phyloP scores from a whole-genome alignment of 1,284 basidiomycete genomes.

The Trametes sp. region DNA sequence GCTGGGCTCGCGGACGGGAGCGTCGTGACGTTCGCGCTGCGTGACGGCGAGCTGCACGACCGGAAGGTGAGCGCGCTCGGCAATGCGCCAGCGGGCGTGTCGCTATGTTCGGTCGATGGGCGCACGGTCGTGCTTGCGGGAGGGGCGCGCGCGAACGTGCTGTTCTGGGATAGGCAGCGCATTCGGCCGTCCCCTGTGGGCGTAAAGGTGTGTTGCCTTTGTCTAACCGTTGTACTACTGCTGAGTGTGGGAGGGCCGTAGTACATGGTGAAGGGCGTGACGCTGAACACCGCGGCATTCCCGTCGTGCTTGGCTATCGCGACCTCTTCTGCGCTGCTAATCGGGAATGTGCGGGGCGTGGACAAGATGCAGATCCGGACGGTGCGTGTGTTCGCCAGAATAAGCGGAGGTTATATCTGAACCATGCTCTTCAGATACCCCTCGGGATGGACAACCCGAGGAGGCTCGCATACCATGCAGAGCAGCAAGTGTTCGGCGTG shows the following conservation, averaged over 20 bases:
- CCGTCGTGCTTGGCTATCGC: constrained; percentile 66
- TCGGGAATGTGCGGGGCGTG: constrained; percentile 73
- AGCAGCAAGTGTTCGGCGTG: constrained; percentile 67
- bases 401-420: too few relatives aligned
- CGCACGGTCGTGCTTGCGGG: constrained; percentile 67
- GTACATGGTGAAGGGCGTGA: constrained; percentile 67
- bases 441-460: constrained; percentile 74
- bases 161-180: constrained; percentile 73
- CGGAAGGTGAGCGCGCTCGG: constrained; percentile 75
- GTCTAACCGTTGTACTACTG: background rate
- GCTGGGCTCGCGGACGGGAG: constrained; percentile 85
- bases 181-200: constrained; percentile 76
- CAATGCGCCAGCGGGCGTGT: constrained; percentile 67
- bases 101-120: constrained; percentile 57
- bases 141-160: constrained; percentile 66
- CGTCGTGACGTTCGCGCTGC: constrained; percentile 66
- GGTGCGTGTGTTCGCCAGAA: constrained; percentile 51
- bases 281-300: constrained; percentile 57
- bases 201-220: constrained; percentile 63
- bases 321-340: constrained; percentile 60
- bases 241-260: constrained; percentile 40
- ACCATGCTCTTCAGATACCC: constrained; percentile 56
- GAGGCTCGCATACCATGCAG: constrained; percentile 65
- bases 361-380: constrained; percentile 86
- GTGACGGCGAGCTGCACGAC: constrained; percentile 55